Evolutionary conservation across 768 basidiomycete species (phyloP).

Genomic region (Suillus luteus): DNA sequence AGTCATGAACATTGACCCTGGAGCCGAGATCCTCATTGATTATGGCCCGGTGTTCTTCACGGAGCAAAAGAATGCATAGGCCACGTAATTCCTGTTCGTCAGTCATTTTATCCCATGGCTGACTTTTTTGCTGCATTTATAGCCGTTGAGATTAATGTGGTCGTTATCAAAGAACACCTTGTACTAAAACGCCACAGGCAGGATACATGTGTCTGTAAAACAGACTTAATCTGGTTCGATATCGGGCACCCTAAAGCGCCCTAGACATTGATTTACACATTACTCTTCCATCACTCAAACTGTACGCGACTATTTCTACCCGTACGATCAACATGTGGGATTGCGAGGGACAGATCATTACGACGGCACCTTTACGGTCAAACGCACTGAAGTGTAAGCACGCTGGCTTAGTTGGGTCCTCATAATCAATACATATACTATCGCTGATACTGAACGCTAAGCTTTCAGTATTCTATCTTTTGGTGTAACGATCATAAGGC

Average conservation of each 20-base stretch:
- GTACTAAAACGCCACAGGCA: not conserved
- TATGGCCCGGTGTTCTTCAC: constrained; percentile 56
- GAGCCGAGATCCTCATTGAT: constrained; percentile 56
- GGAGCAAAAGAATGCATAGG: too few relatives aligned
- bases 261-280: not conserved
- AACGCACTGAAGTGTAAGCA: not conserved
- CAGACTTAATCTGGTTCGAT: not conserved
- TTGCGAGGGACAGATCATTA: not conserved
- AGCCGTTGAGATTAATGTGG: not conserved
- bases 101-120: not conserved
- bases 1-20: constrained; percentile 44
- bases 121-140: not conserved
- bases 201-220: too few relatives aligned
- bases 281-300: not conserved
- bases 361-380: not conserved
- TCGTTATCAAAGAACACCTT: not conserved
- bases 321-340: not conserved
- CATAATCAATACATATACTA: too few relatives aligned
- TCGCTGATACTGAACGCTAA: too few relatives aligned
- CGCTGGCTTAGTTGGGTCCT: too few relatives aligned
- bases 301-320: not conserved
- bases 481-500: too few relatives aligned
- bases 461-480: too few relatives aligned
- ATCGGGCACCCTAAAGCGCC: not conserved
- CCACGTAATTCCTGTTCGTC: not conserved